Conservation (phyloP, 768 basidiomycete genomes). For the Kwoniella dendrophila region DNA sequence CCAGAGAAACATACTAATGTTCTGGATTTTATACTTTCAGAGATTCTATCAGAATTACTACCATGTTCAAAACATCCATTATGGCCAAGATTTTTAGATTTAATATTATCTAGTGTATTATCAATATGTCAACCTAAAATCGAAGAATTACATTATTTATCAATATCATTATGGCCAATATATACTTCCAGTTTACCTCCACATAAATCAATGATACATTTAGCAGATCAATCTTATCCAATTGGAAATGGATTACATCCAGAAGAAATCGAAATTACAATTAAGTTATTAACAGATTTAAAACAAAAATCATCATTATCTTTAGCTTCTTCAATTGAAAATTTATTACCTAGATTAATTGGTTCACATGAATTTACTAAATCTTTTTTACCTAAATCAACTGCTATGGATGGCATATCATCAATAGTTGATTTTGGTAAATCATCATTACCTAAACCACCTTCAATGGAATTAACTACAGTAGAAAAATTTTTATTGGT, state of each 20-base stretch:
- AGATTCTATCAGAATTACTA: conserved; percentile 30
- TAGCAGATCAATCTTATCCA: conserved; percentile 14
- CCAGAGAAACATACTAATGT: too few relatives aligned
- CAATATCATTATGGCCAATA: conserved; percentile 49
- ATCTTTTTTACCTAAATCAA: conserved; percentile 17
- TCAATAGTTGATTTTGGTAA: not conserved
- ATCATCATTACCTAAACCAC: conserved; percentile 27
- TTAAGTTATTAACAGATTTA: conserved; percentile 50
- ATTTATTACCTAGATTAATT: conserved; percentile 36
- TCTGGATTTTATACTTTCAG: conserved; percentile 15
- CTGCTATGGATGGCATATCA: too few relatives aligned
- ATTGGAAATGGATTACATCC: too few relatives aligned
- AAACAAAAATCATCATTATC: conserved; percentile 48
- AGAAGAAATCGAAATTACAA: conserved; percentile 36
- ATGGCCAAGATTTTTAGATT: conserved; percentile 51
- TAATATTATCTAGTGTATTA: conserved; percentile 41
- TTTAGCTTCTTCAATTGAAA: conserved; percentile 44
- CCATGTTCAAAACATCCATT: conserved; percentile 42
- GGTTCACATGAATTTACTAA: conserved; percentile 35
- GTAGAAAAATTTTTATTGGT: conserved; percentile 71
- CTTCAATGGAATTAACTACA: conserved; percentile 34
- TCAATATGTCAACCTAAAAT: conserved; percentile 33
- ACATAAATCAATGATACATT: conserved; percentile 34
- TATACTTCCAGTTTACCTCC: conserved; percentile 44
- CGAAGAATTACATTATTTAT: conserved; percentile 39